Evolutionary conservation across 1,139 yeast genomes (phyloP), one percentile per base, ranked within the genome.

Genomic region (Arxiozyma bovina): DNA sequence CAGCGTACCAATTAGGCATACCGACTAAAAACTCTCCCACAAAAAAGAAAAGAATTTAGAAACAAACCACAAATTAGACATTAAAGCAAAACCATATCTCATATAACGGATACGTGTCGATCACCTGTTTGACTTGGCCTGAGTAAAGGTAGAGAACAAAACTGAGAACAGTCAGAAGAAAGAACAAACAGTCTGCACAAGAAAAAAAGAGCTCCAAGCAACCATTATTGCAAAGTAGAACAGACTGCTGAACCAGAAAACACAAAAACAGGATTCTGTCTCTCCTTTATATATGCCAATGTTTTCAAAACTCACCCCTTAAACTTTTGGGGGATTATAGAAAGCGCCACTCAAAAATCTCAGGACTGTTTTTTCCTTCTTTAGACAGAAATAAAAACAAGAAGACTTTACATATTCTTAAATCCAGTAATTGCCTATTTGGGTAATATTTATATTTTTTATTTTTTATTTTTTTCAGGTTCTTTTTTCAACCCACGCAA

Each of bases 1-100:
- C 22, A 52, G 38, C 27, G 50, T 22, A 41, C 21, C 45, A 42
- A 42, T 25, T 22, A 43, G 48, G 52, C 47, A 52, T 57, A 57
- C 59, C 59, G 58, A 57, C 59, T 57, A 57, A 57, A 57, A 57
- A 51, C 59, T 57, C 59, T 57, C 59, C 59, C 53, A 44, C n/a
- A 34, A 34, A 15, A 42, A 50, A 44, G 22, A 22, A 45, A 50
- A 44, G 22, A 42, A n/a, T 9, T 18, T 5, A 23, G 18, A 25
- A 11, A 20, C 42, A 46, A 18, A 15, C 21, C 45, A 42, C 45
- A 42, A 42, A 34, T 34, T 2, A 12, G 40, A 12, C n/a, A 12
- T 34, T 34, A 15, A 34, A 34, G n/a, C 25, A 48, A 48, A 40
- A 41, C 45, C 30, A 41, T 18, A 45, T 38, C 48, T 38, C 48